A percentile compares a stretch with the other conserved stretches of the same genome.
These are phyloP conservation scores for Fusarium sp. DNA, from an alignment of 2,329 filamentous ascomycete genomes.

Conservation along the genomic window DNA sequence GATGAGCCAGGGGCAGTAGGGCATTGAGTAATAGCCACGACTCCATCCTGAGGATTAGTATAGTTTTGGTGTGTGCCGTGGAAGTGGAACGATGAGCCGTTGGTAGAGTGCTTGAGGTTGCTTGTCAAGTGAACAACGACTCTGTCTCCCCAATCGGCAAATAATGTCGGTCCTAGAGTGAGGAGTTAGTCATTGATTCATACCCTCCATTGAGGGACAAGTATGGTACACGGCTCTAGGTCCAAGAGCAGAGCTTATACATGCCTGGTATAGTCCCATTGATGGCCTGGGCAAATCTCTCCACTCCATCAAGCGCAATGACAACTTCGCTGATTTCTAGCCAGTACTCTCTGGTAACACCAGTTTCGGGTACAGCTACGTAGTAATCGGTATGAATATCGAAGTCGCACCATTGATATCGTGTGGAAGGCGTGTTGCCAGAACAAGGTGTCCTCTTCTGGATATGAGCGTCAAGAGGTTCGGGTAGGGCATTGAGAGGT, in stretches of 20 bases:
- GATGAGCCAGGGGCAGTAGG: slow-evolving; percentile 66
- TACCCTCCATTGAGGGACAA: not conserved
- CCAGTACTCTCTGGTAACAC: slow-evolving; percentile 67
- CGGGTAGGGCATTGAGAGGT: slow-evolving; percentile 20
- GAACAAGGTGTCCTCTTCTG: slow-evolving; percentile 26
- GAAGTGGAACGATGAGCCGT: slow-evolving; percentile 75
- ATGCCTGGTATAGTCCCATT: slow-evolving; percentile 71
- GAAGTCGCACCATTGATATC: slow-evolving; percentile 64
- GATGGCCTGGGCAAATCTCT: slow-evolving; percentile 61
- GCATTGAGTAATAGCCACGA: slow-evolving; percentile 65
- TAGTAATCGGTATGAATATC: slow-evolving; percentile 65
- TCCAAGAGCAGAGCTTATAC: not conserved
- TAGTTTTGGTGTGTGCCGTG: slow-evolving; percentile 73
- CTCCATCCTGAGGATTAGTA: slow-evolving; percentile 71
- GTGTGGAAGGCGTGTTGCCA: slow-evolving; percentile 53
- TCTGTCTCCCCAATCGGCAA: slow-evolving; percentile 66
- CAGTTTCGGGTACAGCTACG: slow-evolving; percentile 61
- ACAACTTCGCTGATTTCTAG: slow-evolving; percentile 60
- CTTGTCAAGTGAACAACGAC: slow-evolving; percentile 71
- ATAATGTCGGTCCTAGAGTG: slow-evolving; percentile 65
- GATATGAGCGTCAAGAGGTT: slow-evolving; percentile 9
- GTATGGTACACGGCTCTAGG: no score
- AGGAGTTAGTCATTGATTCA: slow-evolving; percentile 3
- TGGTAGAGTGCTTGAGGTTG: slow-evolving; percentile 56
- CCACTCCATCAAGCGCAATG: slow-evolving; percentile 64